phyloP scores from a whole-genome alignment of 108 stramenopile species.

The Nitzschia putrida region DNA sequence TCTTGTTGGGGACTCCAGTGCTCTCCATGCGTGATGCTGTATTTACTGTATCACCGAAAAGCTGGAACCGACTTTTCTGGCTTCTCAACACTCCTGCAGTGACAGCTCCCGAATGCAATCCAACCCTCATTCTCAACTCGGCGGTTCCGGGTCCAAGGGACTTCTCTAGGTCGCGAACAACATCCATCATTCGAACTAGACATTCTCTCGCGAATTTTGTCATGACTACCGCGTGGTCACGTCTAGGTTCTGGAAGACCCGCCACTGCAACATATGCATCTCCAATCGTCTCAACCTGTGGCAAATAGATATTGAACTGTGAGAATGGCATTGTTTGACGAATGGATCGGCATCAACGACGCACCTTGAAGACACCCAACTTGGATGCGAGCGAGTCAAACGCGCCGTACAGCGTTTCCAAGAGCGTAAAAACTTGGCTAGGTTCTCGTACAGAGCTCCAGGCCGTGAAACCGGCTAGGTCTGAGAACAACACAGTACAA shows the following conservation, averaged over 20 bases:
- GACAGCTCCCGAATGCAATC: slow-evolving; percentile 33
- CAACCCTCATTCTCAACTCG: slow-evolving; percentile 48
- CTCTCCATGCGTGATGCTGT: slow-evolving; percentile 11
- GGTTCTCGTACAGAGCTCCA: slow-evolving; percentile 58
- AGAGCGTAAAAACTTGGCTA: slow-evolving; percentile 51
- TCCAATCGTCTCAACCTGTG: slow-evolving; percentile 10
- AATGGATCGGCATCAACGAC: background rate
- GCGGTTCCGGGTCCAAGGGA: slow-evolving; percentile 17
- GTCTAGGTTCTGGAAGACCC: slow-evolving; percentile 15
- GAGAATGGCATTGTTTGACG: background rate
- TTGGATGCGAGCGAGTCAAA: slow-evolving; percentile 47
- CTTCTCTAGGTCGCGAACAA: slow-evolving; percentile 1
- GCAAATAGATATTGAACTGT: background rate
- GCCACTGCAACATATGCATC: slow-evolving; percentile 20
- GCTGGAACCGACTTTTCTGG: slow-evolving; percentile 7
- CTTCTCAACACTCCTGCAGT: slow-evolving; percentile 12
- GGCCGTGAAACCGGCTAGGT: slow-evolving; percentile 53
- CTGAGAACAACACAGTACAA: slow-evolving; percentile 22
- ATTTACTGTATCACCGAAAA: slow-evolving; percentile 14
- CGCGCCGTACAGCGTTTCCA: slow-evolving; percentile 58
- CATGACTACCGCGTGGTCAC: slow-evolving; percentile 27
- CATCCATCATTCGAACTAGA: background rate
- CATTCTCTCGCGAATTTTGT: slow-evolving; percentile 13
- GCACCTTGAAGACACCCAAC: slow-evolving; percentile 24
- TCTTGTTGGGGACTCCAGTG: slow-evolving; percentile 8